phyloP scores from a whole-genome alignment of 164 flowering plant genomes.

The Brasenia schreberi region DNA sequence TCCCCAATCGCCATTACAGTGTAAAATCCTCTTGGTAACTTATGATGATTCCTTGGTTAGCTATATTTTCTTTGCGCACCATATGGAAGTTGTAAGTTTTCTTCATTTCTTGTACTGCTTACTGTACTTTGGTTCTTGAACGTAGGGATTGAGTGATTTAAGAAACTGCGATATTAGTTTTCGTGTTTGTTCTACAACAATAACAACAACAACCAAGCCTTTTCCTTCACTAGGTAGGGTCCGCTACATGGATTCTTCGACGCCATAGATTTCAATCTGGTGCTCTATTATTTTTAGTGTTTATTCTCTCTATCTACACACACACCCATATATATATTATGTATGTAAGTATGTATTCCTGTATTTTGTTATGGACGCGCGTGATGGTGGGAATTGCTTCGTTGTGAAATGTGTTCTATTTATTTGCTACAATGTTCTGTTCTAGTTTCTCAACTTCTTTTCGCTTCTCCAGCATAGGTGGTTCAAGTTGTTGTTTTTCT shows the following conservation, averaged over 20 bases:
- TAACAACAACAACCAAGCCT: background rate
- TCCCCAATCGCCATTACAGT: background rate
- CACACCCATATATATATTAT: too few species aligned
- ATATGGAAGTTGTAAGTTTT: too few species aligned
- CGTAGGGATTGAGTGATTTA: background rate
- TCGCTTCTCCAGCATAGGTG: too few species aligned
- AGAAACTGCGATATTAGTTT: background rate
- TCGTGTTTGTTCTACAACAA: background rate
- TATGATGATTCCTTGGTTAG: too few species aligned
- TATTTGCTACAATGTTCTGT: background rate
- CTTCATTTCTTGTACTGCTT: too few species aligned
- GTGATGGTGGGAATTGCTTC: too few species aligned
- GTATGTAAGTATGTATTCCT: background rate
- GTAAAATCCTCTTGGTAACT: background rate
- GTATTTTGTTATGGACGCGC: background rate
- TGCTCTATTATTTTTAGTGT: background rate
- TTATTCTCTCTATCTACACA: background rate
- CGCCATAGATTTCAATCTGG: background rate
- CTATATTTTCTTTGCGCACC: too few species aligned
- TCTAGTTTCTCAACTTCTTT: background rate
- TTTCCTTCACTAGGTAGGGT: background rate
- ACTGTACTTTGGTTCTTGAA: too few species aligned
- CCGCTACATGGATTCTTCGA: too few species aligned
- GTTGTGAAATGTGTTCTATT: background rate
- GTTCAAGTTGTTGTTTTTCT: too few species aligned